phyloP scores from a whole-genome alignment of 2,329 filamentous ascomycete species.

The Epichloe baconii region DNA sequence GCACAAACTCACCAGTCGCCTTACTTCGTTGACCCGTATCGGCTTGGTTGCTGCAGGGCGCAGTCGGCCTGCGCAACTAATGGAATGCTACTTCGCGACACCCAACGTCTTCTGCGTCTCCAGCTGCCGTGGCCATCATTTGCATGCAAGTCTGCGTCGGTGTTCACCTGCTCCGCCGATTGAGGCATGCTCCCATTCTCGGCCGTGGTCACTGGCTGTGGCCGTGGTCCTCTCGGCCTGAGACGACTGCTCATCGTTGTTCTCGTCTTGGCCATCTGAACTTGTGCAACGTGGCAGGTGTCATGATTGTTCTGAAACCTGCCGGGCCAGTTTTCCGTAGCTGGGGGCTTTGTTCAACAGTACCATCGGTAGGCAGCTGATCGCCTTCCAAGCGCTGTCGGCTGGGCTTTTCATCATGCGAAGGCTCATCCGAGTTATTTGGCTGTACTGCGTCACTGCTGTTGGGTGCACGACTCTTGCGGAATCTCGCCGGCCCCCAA shows the following conservation, averaged over 20 bases:
- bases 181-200: not conserved
- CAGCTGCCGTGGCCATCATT: conserved; percentile 2
- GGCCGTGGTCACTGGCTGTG: not conserved
- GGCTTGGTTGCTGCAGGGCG: conserved; percentile 18
- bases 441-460: not conserved
- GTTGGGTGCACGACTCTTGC: not conserved
- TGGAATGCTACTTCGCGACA: conserved; percentile 11
- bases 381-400: not conserved
- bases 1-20: conserved; percentile 17
- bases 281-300: not conserved
- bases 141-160: not conserved
- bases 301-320: not conserved
- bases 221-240: not conserved
- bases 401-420: not conserved
- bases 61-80: conserved; percentile 17
- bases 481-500: conserved; percentile 4
- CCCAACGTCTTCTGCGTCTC: conserved; percentile 8
- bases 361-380: not conserved
- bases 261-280: not conserved
- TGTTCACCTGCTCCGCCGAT: not conserved
- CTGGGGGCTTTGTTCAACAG: not conserved
- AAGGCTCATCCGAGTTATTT: not conserved
- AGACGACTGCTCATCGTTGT: not conserved
- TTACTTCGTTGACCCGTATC: conserved; percentile 17
- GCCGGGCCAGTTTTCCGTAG: not conserved